Percentiles rank a stretch among this genome's conserved stretches.
Conservation (phyloP, 2,329 filamentous ascomycete genomes). For the Aspergillus pseudotamarii region DNA sequence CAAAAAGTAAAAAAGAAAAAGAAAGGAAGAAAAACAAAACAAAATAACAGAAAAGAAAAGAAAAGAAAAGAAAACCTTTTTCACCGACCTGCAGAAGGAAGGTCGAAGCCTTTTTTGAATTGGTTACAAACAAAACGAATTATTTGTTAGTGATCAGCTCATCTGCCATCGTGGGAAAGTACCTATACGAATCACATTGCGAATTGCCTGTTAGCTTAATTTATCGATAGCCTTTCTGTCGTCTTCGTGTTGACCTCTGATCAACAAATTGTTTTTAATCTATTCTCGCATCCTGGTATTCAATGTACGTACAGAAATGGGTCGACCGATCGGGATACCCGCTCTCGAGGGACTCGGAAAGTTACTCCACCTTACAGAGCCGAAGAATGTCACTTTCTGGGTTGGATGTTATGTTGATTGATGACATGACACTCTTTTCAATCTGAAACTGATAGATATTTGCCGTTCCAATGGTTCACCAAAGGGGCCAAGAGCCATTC, state of each 20-base stretch:
- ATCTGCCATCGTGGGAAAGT: slow-evolving; percentile 1
- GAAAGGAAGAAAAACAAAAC: background rate
- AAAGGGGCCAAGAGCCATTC: background rate
- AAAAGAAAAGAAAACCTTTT: background rate
- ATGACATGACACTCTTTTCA: slow-evolving; percentile 9
- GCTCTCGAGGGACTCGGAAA: slow-evolving; percentile 14
- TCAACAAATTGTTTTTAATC: background rate
- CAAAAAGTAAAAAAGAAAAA: background rate
- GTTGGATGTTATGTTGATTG: slow-evolving; percentile 8
- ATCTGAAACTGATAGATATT: slow-evolving; percentile 17
- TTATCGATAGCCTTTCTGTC: background rate
- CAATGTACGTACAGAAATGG: background rate
- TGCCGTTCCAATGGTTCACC: slow-evolving; percentile 6
- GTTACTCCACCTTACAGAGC: slow-evolving; percentile 14
- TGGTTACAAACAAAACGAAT: background rate
- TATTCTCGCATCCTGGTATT: background rate
- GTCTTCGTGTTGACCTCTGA: background rate
- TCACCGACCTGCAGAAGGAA: slow-evolving; percentile 6
- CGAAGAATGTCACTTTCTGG: slow-evolving; percentile 21
- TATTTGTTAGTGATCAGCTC: slow-evolving; percentile 7
- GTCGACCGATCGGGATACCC: slow-evolving; percentile 20
- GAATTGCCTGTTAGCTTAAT: background rate
- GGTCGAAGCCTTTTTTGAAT: background rate
- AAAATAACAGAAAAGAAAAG: background rate
- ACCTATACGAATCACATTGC: background rate